phyloP scores from a whole-genome alignment of 2,329 filamentous ascomycete genomes.

The Aspergillus ustus region DNA sequence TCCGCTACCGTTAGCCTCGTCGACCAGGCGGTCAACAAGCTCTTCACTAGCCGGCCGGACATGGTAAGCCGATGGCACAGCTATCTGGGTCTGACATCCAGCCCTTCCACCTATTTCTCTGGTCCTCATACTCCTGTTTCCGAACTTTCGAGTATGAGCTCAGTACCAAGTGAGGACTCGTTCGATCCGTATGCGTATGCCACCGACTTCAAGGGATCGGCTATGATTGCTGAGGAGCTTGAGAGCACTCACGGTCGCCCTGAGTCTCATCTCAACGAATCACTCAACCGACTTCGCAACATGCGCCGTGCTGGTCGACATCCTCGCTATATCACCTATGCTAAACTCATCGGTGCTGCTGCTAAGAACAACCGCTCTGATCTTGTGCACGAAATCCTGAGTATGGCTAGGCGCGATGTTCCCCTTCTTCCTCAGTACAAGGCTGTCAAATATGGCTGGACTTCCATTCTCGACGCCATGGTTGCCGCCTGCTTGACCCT shows the following conservation, averaged over 20 bases:
- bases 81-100: slow-evolving; percentile 51
- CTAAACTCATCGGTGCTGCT: slow-evolving; percentile 89
- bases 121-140: slow-evolving; percentile 46
- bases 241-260: slow-evolving; percentile 78
- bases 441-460: slow-evolving; percentile 92
- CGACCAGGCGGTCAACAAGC: slow-evolving; percentile 61
- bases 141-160: slow-evolving; percentile 57
- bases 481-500: slow-evolving; percentile 86
- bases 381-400: slow-evolving; percentile 82
- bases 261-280: slow-evolving; percentile 76
- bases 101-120: slow-evolving; percentile 51
- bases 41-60: slow-evolving; percentile 53
- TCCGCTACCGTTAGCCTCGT: slow-evolving; percentile 60
- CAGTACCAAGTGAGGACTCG: slow-evolving; percentile 73
- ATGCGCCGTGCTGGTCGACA: slow-evolving; percentile 91
- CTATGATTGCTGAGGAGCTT: slow-evolving; percentile 85
- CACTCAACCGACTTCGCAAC: slow-evolving; percentile 82
- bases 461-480: slow-evolving; percentile 95
- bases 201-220: slow-evolving; percentile 92
- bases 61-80: slow-evolving; percentile 61
- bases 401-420: slow-evolving; percentile 86
- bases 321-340: slow-evolving; percentile 94
- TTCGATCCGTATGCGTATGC: slow-evolving; percentile 90
- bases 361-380: slow-evolving; percentile 83
- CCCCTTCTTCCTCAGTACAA: slow-evolving; percentile 83